These are phyloP conservation scores for Solanum boliviense DNA, from an alignment of 257 asterid genomes.

Conservation along the genomic window DNA sequence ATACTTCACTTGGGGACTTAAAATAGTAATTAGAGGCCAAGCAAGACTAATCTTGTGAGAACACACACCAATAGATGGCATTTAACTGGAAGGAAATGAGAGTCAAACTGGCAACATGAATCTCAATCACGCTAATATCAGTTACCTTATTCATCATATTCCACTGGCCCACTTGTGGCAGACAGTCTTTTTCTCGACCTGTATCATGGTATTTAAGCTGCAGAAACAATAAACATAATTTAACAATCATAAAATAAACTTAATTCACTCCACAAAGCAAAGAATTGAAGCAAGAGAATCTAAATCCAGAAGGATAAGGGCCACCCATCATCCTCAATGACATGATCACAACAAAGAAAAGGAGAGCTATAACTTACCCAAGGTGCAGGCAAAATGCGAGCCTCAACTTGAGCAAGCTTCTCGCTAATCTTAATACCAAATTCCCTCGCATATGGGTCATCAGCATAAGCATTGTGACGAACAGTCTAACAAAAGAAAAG, in stretches of 20 bases:
- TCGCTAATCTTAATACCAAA: slow-evolving; percentile 93
- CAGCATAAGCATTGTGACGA: slow-evolving; percentile 63
- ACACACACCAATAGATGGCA: not conserved
- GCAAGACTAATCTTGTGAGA: not conserved
- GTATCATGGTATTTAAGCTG: slow-evolving; percentile 94
- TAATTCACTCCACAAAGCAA: not conserved
- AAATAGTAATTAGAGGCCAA: not conserved
- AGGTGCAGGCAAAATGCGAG: slow-evolving; percentile 93
- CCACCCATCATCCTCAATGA: not conserved
- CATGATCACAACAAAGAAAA: not conserved
- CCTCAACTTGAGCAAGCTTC: slow-evolving; percentile 86
- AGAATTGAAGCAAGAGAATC: not conserved
- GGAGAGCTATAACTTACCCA: slow-evolving; percentile 35
- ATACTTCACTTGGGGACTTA: not conserved
- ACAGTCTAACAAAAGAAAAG: slow-evolving; percentile 48
- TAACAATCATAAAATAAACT: not conserved
- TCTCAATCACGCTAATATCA: not conserved
- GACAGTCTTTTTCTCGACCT: slow-evolving; percentile 90
- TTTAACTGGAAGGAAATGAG: not conserved
- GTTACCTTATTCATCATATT: slow-evolving; percentile 94
- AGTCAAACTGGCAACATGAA: not conserved
- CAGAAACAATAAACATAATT: slow-evolving; percentile 6
- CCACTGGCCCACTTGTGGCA: slow-evolving; percentile 98
- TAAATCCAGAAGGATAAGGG: not conserved
- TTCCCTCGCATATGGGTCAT: slow-evolving; percentile 78